These are phyloP conservation scores for Xylaria sp. DNA, from an alignment of 2,329 filamentous ascomycete species.

Conservation along the genomic window DNA sequence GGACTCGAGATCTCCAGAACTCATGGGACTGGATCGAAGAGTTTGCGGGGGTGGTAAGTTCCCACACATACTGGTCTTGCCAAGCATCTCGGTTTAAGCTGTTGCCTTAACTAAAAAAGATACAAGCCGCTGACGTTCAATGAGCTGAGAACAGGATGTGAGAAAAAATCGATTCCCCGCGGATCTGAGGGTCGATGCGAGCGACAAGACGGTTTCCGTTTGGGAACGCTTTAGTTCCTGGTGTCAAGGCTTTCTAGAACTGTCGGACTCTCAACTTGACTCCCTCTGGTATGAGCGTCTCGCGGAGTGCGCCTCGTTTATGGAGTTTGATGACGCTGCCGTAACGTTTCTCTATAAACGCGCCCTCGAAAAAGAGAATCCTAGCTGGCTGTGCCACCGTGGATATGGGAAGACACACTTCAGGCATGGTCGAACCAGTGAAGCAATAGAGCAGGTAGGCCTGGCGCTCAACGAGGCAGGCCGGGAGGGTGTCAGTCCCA, in stretches of 20 bases:
- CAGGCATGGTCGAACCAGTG: background rate
- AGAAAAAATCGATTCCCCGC: background rate
- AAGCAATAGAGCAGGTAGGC: background rate
- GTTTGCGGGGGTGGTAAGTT: slow-evolving; percentile 20
- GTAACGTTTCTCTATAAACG: background rate
- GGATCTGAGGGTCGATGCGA: background rate
- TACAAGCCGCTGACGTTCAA: background rate
- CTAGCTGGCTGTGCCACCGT: background rate
- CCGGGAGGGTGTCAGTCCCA: background rate
- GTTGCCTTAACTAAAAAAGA: background rate
- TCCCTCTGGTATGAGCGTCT: background rate
- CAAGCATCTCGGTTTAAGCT: background rate
- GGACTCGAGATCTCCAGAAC: slow-evolving; percentile 11
- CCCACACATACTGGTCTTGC: too few relatives aligned
- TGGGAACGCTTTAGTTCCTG: background rate
- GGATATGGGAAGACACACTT: background rate
- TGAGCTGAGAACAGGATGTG: background rate
- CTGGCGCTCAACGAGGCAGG: background rate
- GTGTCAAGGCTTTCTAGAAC: background rate
- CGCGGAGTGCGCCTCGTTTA: background rate
- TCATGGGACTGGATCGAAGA: slow-evolving; percentile 12
- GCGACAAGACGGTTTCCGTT: background rate
- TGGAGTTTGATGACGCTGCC: background rate
- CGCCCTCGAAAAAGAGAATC: background rate
- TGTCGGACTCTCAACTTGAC: background rate